Conservation (phyloP, 805 yeast genomes). For the Millerozyma miso region DNA sequence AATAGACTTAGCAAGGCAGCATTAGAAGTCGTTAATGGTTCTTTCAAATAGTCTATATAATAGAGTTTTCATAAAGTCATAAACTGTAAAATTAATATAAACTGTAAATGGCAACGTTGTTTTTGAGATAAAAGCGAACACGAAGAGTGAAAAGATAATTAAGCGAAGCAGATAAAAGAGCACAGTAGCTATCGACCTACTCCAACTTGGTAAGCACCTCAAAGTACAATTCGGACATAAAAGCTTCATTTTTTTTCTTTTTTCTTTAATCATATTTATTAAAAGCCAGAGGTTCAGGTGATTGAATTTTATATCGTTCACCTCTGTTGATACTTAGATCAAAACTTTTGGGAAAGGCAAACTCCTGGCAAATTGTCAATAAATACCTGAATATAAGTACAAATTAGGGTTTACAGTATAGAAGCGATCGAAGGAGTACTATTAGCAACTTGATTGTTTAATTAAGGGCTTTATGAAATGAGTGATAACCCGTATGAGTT, state of each 20-base stretch:
- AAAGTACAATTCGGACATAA: no score
- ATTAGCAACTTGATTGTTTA: not conserved
- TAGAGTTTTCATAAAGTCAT: not conserved
- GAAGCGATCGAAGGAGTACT: not conserved
- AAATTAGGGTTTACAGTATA: no score
- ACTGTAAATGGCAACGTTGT: not conserved
- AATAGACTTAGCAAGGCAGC: constrained; percentile 88
- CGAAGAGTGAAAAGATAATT: not conserved
- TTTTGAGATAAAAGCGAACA: not conserved
- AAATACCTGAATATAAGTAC: no score
- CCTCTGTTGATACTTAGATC: no score
- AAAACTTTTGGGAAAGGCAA: not conserved
- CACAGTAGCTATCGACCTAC: no score
- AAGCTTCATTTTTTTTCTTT: no score
- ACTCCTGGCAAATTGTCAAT: no score
- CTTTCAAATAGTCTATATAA: not conserved
- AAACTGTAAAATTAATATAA: not conserved
- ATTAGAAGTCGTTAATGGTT: constrained; percentile 33
- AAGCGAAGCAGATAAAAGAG: not conserved
- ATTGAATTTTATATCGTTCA: no score
- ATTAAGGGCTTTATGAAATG: constrained; percentile 17
- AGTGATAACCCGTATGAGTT: constrained; percentile 38
- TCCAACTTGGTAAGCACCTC: no score
- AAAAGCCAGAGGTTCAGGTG: not conserved
- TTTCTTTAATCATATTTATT: no score